These are phyloP conservation scores for Phlebopus sp. DNA, from an alignment of 1,284 basidiomycete genomes.

Conservation along the genomic window DNA sequence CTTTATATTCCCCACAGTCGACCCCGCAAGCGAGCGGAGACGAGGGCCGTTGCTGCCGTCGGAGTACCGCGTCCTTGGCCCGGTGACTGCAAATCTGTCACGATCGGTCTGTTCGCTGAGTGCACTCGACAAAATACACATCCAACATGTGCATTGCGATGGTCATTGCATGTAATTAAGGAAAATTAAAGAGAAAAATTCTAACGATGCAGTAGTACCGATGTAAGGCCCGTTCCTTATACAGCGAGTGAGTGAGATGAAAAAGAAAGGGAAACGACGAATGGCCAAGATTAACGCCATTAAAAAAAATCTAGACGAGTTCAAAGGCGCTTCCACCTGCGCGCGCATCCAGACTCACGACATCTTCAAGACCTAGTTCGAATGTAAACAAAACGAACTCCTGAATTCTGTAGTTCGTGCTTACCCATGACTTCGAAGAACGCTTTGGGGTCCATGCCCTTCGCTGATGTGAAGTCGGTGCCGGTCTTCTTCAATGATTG, in stretches of 20 bases:
- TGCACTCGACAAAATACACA: neutral
- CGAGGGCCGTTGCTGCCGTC: slow-evolving; percentile 4
- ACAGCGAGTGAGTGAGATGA: slow-evolving; percentile 14
- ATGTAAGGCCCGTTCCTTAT: slow-evolving; percentile 14
- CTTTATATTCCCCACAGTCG: neutral
- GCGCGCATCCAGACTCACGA: slow-evolving; percentile 53
- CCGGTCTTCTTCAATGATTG: slow-evolving; percentile 71
- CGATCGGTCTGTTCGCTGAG: neutral
- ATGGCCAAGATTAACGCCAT: neutral
- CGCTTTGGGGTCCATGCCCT: slow-evolving; percentile 73
- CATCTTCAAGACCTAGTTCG: slow-evolving; percentile 49
- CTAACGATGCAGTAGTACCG: slow-evolving; percentile 23
- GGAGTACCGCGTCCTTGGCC: slow-evolving; percentile 5
- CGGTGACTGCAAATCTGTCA: neutral
- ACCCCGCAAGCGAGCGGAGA: neutral
- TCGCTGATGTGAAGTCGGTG: slow-evolving; percentile 63
- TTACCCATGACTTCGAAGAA: slow-evolving; percentile 74
- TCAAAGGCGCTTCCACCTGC: slow-evolving; percentile 62
- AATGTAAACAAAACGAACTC: neutral
- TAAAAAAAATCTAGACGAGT: slow-evolving; percentile 35
- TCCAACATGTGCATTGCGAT: neutral
- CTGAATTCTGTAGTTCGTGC: slow-evolving; percentile 9
- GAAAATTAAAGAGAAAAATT: slow-evolving; percentile 21
- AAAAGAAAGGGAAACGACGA: neutral
- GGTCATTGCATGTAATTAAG: slow-evolving; percentile 5